phyloP scores from a whole-genome alignment of 2,329 filamentous ascomycete species.

The Fusarium proliferatum region DNA sequence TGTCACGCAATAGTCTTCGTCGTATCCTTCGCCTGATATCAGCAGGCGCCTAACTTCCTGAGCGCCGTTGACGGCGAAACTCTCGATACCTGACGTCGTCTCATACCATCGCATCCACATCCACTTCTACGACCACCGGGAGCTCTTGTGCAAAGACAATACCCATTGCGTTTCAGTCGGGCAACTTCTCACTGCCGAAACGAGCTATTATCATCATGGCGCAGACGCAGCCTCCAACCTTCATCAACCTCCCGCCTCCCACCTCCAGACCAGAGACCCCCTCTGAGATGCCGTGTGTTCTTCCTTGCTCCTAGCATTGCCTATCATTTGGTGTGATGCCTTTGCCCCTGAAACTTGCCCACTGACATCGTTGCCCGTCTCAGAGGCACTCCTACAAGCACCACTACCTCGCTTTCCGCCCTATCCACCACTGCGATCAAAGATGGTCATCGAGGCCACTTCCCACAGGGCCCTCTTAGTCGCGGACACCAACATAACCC shows the following conservation, averaged over 20 bases:
- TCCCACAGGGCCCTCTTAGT: constrained; percentile 65
- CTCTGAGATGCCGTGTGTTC: constrained; percentile 85
- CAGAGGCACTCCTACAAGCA: constrained; percentile 92
- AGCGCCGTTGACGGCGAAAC: constrained; percentile 22
- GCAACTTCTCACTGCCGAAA: not conserved
- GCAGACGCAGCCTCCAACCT: constrained; percentile 66
- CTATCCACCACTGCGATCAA: constrained; percentile 96
- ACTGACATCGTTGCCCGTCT: constrained; percentile 26
- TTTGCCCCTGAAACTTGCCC: not conserved
- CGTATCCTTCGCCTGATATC: not conserved
- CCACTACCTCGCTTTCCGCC: constrained; percentile 89
- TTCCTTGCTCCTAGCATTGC: constrained; percentile 17
- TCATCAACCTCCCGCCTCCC: constrained; percentile 87
- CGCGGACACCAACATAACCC: constrained; percentile 70
- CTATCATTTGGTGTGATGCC: constrained; percentile 4
- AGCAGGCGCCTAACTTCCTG: constrained; percentile 14
- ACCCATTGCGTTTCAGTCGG: not conserved
- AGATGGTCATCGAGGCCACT: constrained; percentile 89
- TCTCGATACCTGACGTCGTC: constrained; percentile 13
- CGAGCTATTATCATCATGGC: constrained; percentile 47
- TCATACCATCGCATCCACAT: constrained; percentile 9
- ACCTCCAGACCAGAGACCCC: constrained; percentile 87
- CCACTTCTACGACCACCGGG: not conserved
- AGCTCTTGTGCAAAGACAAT: not conserved
- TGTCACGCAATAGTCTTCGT: not conserved